Conservation (phyloP, 2,329 filamentous ascomycete genomes). For the Pseudodiploospora longispora region DNA sequence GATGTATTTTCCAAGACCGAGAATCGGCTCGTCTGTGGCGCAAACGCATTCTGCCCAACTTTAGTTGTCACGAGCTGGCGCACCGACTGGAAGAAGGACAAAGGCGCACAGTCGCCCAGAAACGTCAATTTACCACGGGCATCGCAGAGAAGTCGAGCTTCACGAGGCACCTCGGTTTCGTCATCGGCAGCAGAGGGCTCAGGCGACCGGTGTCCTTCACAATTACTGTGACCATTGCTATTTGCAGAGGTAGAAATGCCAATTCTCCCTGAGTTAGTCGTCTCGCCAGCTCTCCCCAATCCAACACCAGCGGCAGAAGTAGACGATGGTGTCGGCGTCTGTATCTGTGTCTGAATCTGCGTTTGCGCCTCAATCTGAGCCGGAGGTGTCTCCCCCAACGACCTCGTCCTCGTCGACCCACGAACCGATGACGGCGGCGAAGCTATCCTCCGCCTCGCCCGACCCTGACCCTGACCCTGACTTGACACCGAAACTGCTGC, state of each 20-base stretch:
- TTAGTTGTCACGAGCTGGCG: conserved; percentile 41
- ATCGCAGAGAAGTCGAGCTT: conserved; percentile 43
- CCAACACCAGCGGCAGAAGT: conserved; percentile 4
- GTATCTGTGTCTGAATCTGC: background rate
- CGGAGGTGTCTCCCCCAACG: conserved; percentile 1
- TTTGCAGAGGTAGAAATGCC: conserved; percentile 1
- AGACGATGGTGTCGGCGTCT: conserved; percentile 13
- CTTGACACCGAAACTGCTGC: background rate
- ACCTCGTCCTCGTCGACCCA: conserved; percentile 2
- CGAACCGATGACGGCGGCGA: conserved; percentile 5
- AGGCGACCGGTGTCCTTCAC: conserved; percentile 1
- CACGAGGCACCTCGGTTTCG: conserved; percentile 46
- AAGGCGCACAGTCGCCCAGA: conserved; percentile 47
- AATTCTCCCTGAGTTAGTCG: conserved; percentile 8
- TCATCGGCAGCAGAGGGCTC: conserved; percentile 29
- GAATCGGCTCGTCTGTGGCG: conserved; percentile 41
- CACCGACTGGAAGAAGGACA: conserved; percentile 49
- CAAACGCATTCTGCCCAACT: conserved; percentile 42
- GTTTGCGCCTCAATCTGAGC: background rate
- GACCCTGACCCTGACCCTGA: background rate
- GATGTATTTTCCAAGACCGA: conserved; percentile 41
- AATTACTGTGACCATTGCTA: background rate
- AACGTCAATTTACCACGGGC: conserved; percentile 47
- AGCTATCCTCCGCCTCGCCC: background rate
- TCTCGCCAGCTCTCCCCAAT: conserved; percentile 10